A percentile compares a stretch with the other conserved stretches of the same genome.
These are phyloP conservation scores for Colletotrichum tropicale DNA, from an alignment of 2,329 filamentous ascomycete genomes.

Conservation along the genomic window DNA sequence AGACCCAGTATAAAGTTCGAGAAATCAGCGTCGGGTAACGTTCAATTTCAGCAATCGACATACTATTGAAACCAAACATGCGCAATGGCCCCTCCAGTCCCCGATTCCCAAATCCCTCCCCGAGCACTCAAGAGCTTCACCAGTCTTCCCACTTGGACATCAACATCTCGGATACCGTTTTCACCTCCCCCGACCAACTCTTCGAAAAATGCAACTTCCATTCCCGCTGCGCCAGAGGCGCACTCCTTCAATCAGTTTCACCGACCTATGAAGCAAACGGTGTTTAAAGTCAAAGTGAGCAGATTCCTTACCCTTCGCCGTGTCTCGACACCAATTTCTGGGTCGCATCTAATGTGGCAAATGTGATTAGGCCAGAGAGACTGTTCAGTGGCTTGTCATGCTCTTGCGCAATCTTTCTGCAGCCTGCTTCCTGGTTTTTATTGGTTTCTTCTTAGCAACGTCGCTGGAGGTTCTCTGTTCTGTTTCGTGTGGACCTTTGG, in stretches of 20 bases:
- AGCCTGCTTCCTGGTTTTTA: neutral
- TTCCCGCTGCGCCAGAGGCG: neutral
- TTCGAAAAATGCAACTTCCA: neutral
- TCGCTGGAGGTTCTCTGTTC: neutral
- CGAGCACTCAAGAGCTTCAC: neutral
- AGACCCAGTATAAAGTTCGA: neutral
- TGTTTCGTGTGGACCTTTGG: neutral
- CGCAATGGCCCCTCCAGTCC: neutral
- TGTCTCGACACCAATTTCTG: accelerated
- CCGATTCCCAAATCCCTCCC: neutral
- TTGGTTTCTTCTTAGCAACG: neutral
- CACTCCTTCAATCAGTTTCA: neutral
- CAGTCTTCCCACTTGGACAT: neutral
- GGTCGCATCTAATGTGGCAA: neutral
- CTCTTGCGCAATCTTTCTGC: neutral
- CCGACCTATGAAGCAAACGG: neutral
- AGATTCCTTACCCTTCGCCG: neutral
- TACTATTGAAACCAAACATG: neutral
- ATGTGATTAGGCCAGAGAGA: neutral
- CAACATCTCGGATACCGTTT: neutral
- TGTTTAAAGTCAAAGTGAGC: neutral
- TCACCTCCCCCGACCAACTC: neutral
- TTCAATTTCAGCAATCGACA: neutral
- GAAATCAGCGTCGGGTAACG: neutral
- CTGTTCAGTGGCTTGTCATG: neutral